Evolutionary conservation across 768 basidiomycete species (phyloP).

Genomic region (Boletus vermiculosoides): DNA sequence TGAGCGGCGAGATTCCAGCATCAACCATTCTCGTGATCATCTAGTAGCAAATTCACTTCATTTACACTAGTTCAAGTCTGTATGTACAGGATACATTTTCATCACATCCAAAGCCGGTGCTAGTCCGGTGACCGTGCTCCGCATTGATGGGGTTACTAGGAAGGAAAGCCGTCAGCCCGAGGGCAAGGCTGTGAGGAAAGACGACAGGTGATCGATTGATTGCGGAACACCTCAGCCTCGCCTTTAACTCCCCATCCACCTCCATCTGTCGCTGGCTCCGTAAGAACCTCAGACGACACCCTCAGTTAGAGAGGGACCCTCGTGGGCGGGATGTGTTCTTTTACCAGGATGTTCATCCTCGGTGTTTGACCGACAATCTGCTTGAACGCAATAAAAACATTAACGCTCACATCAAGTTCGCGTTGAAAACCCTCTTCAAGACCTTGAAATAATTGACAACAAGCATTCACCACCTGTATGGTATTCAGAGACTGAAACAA

Average conservation of each 20-base stretch:
- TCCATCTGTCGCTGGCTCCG: constrained; percentile 46
- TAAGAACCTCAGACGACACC: constrained; percentile 31
- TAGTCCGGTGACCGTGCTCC: background rate
- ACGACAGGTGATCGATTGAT: background rate
- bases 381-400: constrained; percentile 9
- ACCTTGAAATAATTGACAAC: background rate
- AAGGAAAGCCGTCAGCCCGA: constrained; percentile 2
- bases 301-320: constrained; percentile 34
- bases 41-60: background rate
- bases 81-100: background rate
- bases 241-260: constrained; percentile 80
- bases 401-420: constrained; percentile 28
- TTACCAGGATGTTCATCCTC: constrained; percentile 89
- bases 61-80: background rate
- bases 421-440: background rate
- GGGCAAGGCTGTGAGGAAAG: background rate
- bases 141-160: constrained; percentile 2
- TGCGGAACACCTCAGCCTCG: constrained; percentile 70
- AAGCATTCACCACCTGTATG: background rate
- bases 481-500: constrained; percentile 2
- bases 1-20: background rate
- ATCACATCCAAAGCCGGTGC: background rate
- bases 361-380: constrained; percentile 37
- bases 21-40: background rate
- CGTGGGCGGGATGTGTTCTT: constrained; percentile 66